Evolutionary conservation across 768 basidiomycete genomes (phyloP), one percentile per base, ranked within the genome.

Genomic region (Strobilomyces dryophilus): DNA sequence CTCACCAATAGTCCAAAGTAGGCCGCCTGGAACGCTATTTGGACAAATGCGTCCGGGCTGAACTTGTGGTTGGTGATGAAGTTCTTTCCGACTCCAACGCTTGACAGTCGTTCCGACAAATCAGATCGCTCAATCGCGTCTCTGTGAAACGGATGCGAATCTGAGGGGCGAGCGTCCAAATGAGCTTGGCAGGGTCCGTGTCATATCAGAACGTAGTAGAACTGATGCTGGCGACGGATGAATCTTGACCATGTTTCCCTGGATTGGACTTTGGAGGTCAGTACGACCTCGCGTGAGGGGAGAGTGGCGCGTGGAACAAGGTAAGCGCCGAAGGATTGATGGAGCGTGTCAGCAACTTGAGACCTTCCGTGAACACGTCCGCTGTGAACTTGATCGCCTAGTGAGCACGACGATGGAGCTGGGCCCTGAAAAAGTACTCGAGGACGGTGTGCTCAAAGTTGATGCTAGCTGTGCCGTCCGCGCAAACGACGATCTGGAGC

Each of bases 361-460:
- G 83, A n/a, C 94, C 87, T 62, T 98, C 92, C 5, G 95, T 98
- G 72, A 90, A 98, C 39, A 99, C 84, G 62, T 98, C 95, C 18
- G 92, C 89, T 2, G 89, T 90, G 64, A 84, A 92, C 53, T 85
- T 85, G 51, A 43, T 39, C 39, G 12, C 14, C 8, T 46, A 6
- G 34, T 53, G 45, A 66, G 50, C 35, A 26, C 36, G n/a, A 29
- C 31, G 27, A 36, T 12, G n/a, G n/a, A 29, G 36, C 31, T 10
- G 7, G 24, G 4, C 24, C 24, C 29, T 6, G 29, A 29, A 6
- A 29, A 42, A 0, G 29, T 59, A 88, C 79, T 92, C 79, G 20
- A 98, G 76, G 4, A 98, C 94, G 0, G 95, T 98, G 65, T 99
- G 95, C 66, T 99, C 95, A 64, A 98, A 99, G 71, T 98, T 98